Evolutionary conservation across 1,139 yeast genomes (phyloP), one percentile per base, ranked within the genome.

Genomic region (Debaryomycetaceae sp.): DNA sequence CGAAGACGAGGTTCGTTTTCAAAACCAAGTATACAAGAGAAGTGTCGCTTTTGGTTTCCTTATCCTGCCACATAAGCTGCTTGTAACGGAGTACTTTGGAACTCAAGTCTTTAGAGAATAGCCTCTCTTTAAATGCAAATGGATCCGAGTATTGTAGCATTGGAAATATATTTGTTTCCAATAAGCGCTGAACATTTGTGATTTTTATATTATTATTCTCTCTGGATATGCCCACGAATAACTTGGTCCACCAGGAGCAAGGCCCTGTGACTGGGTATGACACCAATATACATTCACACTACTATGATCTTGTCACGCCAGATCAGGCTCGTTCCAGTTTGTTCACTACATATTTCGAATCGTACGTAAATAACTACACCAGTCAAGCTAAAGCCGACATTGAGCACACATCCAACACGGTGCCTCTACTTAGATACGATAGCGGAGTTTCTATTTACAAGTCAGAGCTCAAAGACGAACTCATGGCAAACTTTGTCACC

Each of bases 11-110:
- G 14, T 48, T 42, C 36, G 58, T 44, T 5, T 45, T 43, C 22
- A 60, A 36, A 11, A 60, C 45, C 13, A 58, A 49, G 38, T 52
- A 54, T 17, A 58, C 45, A 11, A 58, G 38, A 6, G 57, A 48
- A 1, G 61, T 55, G 14, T 47, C 52, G 20, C 43, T 41, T 34
- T 39, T 24, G n/a, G 36, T 7, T 24, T 38, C 20, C 38, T 36
- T 34, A 9, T 24, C 42, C n/a, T 6, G 17, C 14, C 29, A 9
- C 23, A 23, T 35, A 20, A 17, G n/a, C 13, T 17, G 36, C 6
- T 34, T 38, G 38, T n/a, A 42, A 17, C n/a, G 40, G 43, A 17
- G 41, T 37, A 36, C 9, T 37, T 36, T 29, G 31, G 34, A 44
- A 39, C 9, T 43, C 42, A 36, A 39, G 40, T 11, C 33, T 7